Percentiles rank a stretch among this genome's conserved stretches.
phyloP scores from a whole-genome alignment of 2,329 filamentous ascomycete species.

The Pseudopyricularia cyperi region DNA sequence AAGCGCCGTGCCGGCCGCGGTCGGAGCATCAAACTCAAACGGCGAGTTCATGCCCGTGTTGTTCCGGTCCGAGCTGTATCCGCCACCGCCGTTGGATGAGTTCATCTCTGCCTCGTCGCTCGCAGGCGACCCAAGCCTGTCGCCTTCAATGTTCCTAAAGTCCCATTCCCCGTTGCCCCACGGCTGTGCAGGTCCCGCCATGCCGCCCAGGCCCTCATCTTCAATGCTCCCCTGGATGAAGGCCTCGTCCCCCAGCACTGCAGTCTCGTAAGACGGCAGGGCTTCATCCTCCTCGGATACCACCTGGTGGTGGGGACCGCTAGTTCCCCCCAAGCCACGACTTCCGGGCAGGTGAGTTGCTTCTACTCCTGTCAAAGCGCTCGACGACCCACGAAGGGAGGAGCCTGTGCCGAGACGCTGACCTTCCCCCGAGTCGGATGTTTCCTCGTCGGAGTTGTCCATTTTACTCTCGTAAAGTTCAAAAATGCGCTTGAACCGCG shows the following conservation, averaged over 20 bases:
- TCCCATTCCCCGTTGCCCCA: not conserved
- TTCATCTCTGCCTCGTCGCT: constrained; percentile 3
- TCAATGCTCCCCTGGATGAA: constrained; percentile 30
- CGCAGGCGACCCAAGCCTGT: not conserved
- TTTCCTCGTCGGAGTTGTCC: constrained; percentile 33
- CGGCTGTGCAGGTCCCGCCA: not conserved
- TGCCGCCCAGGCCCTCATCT: constrained; percentile 3
- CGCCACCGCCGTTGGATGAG: constrained; percentile 1
- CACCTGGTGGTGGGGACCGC: constrained; percentile 11
- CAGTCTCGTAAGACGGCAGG: constrained; percentile 16
- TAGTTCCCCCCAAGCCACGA: constrained; percentile 38
- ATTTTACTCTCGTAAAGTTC: constrained; percentile 40
- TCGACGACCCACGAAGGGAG: constrained; percentile 85
- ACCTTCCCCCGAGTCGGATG: constrained; percentile 58
- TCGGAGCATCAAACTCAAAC: constrained; percentile 6
- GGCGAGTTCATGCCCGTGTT: constrained; percentile 1
- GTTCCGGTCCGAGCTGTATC: not conserved
- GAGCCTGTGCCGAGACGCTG: constrained; percentile 71
- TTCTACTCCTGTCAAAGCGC: constrained; percentile 68
- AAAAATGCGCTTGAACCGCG: constrained; percentile 58
- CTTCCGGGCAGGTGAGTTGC: constrained; percentile 55
- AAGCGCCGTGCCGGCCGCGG: not conserved
- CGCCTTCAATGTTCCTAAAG: not conserved
- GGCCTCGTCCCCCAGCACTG: constrained; percentile 7
- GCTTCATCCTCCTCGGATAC: constrained; percentile 12